A percentile compares a stretch with the other conserved stretches of the same genome.
phyloP scores from a whole-genome alignment of 805 yeast genomes.

The Candida multigemmis region DNA sequence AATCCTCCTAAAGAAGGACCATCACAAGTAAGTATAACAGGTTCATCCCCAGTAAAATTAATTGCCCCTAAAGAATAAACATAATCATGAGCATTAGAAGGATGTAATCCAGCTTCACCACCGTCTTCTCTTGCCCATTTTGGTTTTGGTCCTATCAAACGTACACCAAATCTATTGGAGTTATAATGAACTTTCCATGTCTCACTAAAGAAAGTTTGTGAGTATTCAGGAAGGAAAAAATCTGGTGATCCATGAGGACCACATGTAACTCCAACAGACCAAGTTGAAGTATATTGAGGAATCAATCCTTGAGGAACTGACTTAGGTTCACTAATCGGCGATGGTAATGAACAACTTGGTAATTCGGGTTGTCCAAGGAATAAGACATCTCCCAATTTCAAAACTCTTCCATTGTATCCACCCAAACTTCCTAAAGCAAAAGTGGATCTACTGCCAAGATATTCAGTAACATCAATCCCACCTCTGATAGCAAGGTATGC shows the following conservation, averaged over 20 bases:
- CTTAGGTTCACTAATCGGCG: slow-evolving; percentile 58
- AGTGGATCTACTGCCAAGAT: slow-evolving; percentile 92
- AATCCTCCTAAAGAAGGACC: slow-evolving; percentile 98
- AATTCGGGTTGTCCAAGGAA: slow-evolving; percentile 75
- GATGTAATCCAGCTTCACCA: slow-evolving; percentile 97
- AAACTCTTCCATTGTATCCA: slow-evolving; percentile 87
- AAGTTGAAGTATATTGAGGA: slow-evolving; percentile 48
- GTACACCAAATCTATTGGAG: slow-evolving; percentile 93
- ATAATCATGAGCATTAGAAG: slow-evolving; percentile 97
- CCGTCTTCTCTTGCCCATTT: slow-evolving; percentile 95
- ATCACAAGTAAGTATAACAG: slow-evolving; percentile 92
- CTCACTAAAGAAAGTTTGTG: slow-evolving; percentile 62
- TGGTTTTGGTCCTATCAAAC: slow-evolving; percentile 93
- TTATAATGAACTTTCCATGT: slow-evolving; percentile 96
- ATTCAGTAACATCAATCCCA: slow-evolving; percentile 90
- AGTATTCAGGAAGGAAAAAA: slow-evolving; percentile 71
- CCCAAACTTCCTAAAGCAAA: slow-evolving; percentile 92
- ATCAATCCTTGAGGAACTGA: slow-evolving; percentile 46
- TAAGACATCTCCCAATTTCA: slow-evolving; percentile 87
- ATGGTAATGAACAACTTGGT: slow-evolving; percentile 60
- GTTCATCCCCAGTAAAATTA: slow-evolving; percentile 98
- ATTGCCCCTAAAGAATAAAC: slow-evolving; percentile 95
- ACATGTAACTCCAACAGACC: slow-evolving; percentile 90
- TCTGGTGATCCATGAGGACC: slow-evolving; percentile 99
- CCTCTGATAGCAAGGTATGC: slow-evolving; percentile 85